Base-by-base conservation (phyloP, 2,329 filamentous ascomycete species). In the Lachnellula occidentalis region DNA sequence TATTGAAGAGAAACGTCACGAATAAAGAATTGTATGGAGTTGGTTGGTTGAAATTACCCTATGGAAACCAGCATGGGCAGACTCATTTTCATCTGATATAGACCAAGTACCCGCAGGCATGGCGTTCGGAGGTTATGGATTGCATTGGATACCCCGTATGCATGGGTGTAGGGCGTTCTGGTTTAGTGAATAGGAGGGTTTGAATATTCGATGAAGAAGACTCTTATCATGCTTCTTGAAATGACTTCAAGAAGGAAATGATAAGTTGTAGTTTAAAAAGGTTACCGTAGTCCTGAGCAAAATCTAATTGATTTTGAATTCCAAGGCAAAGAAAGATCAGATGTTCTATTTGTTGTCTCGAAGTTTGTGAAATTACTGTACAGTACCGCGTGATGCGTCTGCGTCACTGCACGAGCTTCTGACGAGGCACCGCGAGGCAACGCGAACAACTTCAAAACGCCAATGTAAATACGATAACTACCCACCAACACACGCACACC, bases 131-230 rank as follows among this genome's bases (percentile, higher is more conserved):
- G 24, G 19, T 51, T 52, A 37, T 36, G 48, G 45, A 51, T 27
- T 41, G 52, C 43, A 62, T 64, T 63, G 61, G 59, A 59, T 63
- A 57, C 56, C 47, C 43, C 54, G 37, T 37, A 34, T 53, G 54
- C 34, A 56, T 57, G 36, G 31, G 49, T 56, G 24, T 12, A 36
- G 57, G 27, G 61, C 57, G 58, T 58, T 59, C 19, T 37, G 53
- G 42, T 49, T 53, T 39, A 19, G 53, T 55, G 56, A 60, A 62
- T 64, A 51, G 57, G 55, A 53, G 42, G 48, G 39, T 51, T 27
- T 39, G 15, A 12, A 46, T 27, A 34, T 42, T 45, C 15, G 11
- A 11, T 9, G 34, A n/a, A 48, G 48, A 39, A 19, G 21, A 48
- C 53, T 45, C 47, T 39, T 22, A 22, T 31, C 24, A 31, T 42